Evolutionary conservation across 768 basidiomycete genomes (phyloP).

Genomic region (Lactarius vividus): DNA sequence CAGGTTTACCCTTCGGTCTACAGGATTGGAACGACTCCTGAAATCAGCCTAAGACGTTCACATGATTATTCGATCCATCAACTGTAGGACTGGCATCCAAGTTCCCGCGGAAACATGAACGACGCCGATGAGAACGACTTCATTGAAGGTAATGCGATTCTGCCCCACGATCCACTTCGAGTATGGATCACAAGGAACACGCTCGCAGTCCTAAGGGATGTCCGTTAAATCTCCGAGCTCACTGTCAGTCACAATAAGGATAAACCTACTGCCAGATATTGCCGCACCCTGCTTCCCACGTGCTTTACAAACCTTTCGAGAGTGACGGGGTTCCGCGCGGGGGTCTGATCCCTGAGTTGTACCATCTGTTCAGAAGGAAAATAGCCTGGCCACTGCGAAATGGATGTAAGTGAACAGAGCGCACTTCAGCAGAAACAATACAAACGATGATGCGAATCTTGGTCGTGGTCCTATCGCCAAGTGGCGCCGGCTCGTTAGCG

Average conservation of each 20-base stretch:
- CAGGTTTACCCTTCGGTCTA: too few relatives aligned
- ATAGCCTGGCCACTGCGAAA: constrained; percentile 24
- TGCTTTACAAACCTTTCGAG: constrained; percentile 18
- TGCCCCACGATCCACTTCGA: constrained; percentile 9
- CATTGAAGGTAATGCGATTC: constrained; percentile 10
- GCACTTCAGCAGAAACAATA: not conserved
- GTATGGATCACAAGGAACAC: not conserved
- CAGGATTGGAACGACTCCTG: not conserved
- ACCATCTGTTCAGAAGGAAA: constrained; percentile 4
- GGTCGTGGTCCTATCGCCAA: constrained; percentile 11
- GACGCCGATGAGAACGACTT: constrained; percentile 24
- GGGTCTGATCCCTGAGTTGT: constrained; percentile 8
- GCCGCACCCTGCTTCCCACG: constrained; percentile 18
- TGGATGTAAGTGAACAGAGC: constrained; percentile 3
- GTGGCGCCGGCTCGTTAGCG: constrained; percentile 10
- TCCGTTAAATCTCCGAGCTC: constrained; percentile 1
- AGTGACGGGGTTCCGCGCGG: not conserved
- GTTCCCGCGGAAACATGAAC: constrained; percentile 23
- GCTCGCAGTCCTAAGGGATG: constrained; percentile 9
- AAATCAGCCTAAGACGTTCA: not conserved
- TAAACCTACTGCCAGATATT: constrained; percentile 8
- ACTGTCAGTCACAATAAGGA: not conserved
- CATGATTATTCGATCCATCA: constrained; percentile 11
- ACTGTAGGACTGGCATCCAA: constrained; percentile 25
- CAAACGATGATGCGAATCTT: constrained; percentile 19